Conservation (phyloP, 2,329 filamentous ascomycete species). For the Elsinoe necatrix region DNA sequence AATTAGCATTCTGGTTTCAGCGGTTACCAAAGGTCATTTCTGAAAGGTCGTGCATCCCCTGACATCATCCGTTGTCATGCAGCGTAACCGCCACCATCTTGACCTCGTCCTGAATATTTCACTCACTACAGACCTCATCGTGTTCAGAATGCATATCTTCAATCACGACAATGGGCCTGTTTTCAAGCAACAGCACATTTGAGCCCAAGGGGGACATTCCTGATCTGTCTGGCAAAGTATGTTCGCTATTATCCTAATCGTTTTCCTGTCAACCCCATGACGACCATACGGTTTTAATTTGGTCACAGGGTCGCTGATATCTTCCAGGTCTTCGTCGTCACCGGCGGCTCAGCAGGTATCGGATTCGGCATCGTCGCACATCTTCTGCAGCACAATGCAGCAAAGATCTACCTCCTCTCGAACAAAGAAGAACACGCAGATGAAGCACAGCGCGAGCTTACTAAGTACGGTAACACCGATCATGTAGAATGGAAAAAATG, state of each 20-base stretch:
- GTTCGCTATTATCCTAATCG: not conserved
- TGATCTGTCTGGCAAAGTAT: constrained; percentile 33
- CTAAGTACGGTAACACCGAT: constrained; percentile 38
- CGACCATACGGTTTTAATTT: not conserved
- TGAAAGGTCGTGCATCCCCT: not conserved
- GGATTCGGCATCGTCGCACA: constrained; percentile 46
- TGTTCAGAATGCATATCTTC: not conserved
- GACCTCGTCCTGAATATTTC: not conserved
- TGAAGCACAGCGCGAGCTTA: constrained; percentile 37
- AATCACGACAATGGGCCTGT: not conserved
- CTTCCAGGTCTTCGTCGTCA: constrained; percentile 38
- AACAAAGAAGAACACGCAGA: constrained; percentile 43
- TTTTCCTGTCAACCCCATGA: not conserved
- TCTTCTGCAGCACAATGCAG: constrained; percentile 42
- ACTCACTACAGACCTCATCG: no score
- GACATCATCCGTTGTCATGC: constrained; percentile 8
- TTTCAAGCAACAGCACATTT: constrained; percentile 29
- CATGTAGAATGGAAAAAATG: constrained; percentile 40
- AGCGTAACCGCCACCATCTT: not conserved
- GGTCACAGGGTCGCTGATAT: not conserved
- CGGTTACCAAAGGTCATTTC: no score
- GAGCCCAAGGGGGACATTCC: constrained; percentile 35
- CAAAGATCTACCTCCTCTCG: constrained; percentile 42
- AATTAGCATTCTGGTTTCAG: no score
- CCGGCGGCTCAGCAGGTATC: constrained; percentile 43